Evolutionary conservation across 108 stramenopile species (phyloP).

Genomic region (Cyclotella choctawhatcheeana): DNA sequence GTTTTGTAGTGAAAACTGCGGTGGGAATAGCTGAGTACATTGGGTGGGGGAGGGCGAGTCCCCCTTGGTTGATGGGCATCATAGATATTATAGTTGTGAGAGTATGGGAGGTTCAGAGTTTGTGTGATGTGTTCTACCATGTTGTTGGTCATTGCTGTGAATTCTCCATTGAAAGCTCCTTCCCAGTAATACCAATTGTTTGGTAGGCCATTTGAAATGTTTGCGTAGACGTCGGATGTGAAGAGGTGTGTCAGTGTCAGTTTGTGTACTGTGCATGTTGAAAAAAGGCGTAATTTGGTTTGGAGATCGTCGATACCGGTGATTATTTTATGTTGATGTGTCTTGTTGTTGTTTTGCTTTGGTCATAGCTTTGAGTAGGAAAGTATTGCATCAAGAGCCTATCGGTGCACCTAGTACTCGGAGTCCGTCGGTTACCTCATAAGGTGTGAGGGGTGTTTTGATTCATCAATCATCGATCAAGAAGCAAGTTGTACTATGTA

Average conservation of each 20-base stretch:
- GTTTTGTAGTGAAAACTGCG: background rate
- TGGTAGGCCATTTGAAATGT: background rate
- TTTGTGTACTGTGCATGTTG: background rate
- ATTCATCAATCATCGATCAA: no score
- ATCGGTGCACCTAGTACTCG: no score
- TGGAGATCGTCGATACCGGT: background rate
- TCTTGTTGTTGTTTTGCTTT: no score
- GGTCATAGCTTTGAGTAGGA: no score
- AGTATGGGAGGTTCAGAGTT: background rate
- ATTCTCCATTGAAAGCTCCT: background rate
- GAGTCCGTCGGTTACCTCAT: no score
- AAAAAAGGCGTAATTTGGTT: background rate
- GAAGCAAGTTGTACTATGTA: no score
- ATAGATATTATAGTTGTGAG: background rate
- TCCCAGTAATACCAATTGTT: background rate
- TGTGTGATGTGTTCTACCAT: background rate
- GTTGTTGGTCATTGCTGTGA: background rate
- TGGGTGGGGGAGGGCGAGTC: background rate
- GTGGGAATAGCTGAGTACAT: background rate
- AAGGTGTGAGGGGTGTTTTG: no score
- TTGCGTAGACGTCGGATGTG: background rate
- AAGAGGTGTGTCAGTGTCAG: background rate
- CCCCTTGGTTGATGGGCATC: background rate
- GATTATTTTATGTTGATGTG: no score
- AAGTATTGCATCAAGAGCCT: no score